Evolutionary conservation across 1,284 basidiomycete genomes (phyloP).

Genomic region (Coniferiporia weirii): DNA sequence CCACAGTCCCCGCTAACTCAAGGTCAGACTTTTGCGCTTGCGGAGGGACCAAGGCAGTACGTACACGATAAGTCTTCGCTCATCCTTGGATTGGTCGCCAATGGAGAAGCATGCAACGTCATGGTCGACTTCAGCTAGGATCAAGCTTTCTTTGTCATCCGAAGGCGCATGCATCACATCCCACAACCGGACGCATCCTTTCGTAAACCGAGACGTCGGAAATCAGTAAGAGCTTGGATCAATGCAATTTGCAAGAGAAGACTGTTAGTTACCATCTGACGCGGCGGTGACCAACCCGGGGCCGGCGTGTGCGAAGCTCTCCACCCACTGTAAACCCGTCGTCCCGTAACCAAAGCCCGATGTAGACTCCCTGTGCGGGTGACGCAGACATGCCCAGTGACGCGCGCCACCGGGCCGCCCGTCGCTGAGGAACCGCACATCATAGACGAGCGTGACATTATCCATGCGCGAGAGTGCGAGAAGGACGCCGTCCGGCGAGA

Average conservation of each 20-base stretch:
- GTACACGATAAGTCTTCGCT: slow-evolving; percentile 57
- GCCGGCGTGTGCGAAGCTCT: slow-evolving; percentile 30
- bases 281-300: slow-evolving; percentile 56
- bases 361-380: background rate
- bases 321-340: slow-evolving; percentile 51
- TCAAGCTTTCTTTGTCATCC: slow-evolving; percentile 36
- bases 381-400: slow-evolving; percentile 20
- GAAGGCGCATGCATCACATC: slow-evolving; percentile 41
- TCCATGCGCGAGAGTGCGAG: slow-evolving; percentile 57
- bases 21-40: background rate
- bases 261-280: slow-evolving; percentile 46
- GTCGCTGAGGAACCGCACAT: slow-evolving; percentile 47
- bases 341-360: slow-evolving; percentile 41
- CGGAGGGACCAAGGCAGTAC: slow-evolving; percentile 25
- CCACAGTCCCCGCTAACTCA: slow-evolving; percentile 10
- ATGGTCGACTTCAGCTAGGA: slow-evolving; percentile 46
- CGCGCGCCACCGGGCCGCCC: slow-evolving; percentile 43
- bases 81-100: slow-evolving; percentile 47
- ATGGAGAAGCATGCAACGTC: slow-evolving; percentile 57
- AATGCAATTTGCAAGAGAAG: slow-evolving; percentile 19
- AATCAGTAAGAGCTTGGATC: background rate
- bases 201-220: slow-evolving; percentile 15
- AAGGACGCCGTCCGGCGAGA: slow-evolving; percentile 57
- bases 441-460: slow-evolving; percentile 57
- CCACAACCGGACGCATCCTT: slow-evolving; percentile 67